These are phyloP conservation scores for Chalciporus piperatus DNA, from an alignment of 768 basidiomycete genomes.

Conservation along the genomic window DNA sequence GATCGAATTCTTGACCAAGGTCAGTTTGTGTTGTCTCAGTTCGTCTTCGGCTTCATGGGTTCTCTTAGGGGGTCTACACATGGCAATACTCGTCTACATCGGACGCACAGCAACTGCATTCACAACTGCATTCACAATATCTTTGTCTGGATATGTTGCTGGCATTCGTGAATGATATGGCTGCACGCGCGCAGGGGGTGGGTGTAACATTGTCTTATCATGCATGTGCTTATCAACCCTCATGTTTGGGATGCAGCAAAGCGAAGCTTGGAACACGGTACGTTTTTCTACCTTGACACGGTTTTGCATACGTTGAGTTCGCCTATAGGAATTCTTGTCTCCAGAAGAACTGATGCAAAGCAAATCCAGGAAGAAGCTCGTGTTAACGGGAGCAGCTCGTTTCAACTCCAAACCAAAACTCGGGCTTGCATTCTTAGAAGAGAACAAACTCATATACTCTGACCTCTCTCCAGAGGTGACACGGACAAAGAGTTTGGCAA, in stretches of 20 bases:
- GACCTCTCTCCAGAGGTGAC: constrained; percentile 57
- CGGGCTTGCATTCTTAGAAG: constrained; percentile 88
- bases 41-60: constrained; percentile 3
- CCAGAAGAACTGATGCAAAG: constrained; percentile 57
- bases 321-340: constrained; percentile 48
- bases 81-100: constrained; percentile 53
- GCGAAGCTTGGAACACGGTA: constrained; percentile 64
- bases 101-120: constrained; percentile 68
- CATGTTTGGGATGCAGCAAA: constrained; percentile 28
- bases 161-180: constrained; percentile 86
- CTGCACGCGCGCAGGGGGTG: constrained; percentile 55
- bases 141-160: constrained; percentile 86
- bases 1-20: constrained; percentile 85
- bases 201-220: constrained; percentile 19
- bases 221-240: constrained; percentile 10
- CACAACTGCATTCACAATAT: constrained; percentile 77
- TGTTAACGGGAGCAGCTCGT: constrained; percentile 75
- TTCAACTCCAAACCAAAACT: constrained; percentile 94
- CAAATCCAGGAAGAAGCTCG: constrained; percentile 85
- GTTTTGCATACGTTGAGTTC: not conserved
- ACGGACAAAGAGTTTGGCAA: constrained; percentile 69
- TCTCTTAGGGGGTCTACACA: constrained; percentile 73
- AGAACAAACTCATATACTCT: constrained; percentile 82
- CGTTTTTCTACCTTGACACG: constrained; percentile 20
- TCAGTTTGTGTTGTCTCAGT: constrained; percentile 31